A percentile compares a stretch with the other conserved stretches of the same genome.
Conservation (phyloP, 257 asterid genomes). For the Gynochthodes officinalis region DNA sequence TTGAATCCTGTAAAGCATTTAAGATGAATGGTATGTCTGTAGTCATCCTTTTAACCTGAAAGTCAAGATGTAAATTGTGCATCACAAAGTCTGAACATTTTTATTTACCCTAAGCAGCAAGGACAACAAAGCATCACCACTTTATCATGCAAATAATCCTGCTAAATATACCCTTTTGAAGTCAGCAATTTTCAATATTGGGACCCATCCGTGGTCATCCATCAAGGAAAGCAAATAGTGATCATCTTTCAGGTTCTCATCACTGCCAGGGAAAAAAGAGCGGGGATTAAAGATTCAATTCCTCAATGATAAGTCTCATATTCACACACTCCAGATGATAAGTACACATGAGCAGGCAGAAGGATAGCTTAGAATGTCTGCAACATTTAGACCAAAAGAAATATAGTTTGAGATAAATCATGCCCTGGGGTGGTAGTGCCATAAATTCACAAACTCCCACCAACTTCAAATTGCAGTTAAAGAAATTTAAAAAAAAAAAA, state of each 20-base stretch:
- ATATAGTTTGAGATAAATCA: too few species aligned
- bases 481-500: too few species aligned
- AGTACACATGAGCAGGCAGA: too few species aligned
- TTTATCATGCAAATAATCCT: conserved; percentile 6
- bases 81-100: background rate
- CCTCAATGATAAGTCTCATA: background rate
- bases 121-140: background rate
- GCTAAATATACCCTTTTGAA: conserved; percentile 65
- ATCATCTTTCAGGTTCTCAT: conserved; percentile 72
- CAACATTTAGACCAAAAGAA: background rate
- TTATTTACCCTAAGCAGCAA: background rate
- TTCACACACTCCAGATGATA: background rate
- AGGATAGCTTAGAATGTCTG: background rate
- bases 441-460: background rate
- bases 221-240: conserved; percentile 71
- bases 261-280: conserved; percentile 48
- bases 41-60: conserved; percentile 76
- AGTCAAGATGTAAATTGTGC: conserved; percentile 13
- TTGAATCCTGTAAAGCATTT: conserved; percentile 74
- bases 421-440: background rate
- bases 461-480: background rate
- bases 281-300: conserved; percentile 20
- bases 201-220: conserved; percentile 96
- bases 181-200: conserved; percentile 58
- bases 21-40: conserved; percentile 65